Evolutionary conservation across 345 rosid genomes (phyloP).

Genomic region (Eucalyptus coolabah): DNA sequence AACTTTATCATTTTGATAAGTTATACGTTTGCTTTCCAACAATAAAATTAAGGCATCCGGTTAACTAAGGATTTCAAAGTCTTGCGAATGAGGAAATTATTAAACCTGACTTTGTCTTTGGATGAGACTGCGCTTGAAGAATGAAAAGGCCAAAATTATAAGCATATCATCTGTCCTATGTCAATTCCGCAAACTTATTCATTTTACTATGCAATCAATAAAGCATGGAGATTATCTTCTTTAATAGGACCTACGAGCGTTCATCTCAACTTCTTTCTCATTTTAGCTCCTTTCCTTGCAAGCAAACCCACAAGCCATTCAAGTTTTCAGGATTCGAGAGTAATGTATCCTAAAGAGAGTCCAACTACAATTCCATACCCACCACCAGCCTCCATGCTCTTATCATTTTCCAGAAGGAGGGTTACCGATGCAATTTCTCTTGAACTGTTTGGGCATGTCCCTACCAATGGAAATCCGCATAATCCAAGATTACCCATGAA

Average conservation of each 20-base stretch:
- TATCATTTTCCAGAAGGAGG: neutral
- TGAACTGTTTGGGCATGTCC: neutral
- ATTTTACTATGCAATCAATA: neutral
- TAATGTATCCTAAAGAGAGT: neutral
- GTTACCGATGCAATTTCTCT: neutral
- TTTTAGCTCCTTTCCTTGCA: slow-evolving; percentile 40
- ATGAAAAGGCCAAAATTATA: neutral
- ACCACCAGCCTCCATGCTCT: neutral
- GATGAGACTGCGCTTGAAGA: neutral
- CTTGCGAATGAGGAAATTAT: neutral
- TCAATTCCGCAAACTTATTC: neutral
- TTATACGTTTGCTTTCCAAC: neutral
- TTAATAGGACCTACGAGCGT: neutral
- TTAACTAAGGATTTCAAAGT: neutral
- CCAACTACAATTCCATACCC: neutral
- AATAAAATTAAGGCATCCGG: neutral
- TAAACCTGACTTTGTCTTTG: neutral
- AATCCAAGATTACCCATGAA: neutral
- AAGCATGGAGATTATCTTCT: neutral
- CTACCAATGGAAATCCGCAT: neutral
- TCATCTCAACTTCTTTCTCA: slow-evolving; percentile 16
- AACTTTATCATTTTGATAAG: neutral
- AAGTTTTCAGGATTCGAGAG: neutral
- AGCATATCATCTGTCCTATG: neutral
- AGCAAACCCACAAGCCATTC: neutral